Evolutionary conservation across 148 eudicot genomes (phyloP).

Genomic region (Nyssa sinensis): DNA sequence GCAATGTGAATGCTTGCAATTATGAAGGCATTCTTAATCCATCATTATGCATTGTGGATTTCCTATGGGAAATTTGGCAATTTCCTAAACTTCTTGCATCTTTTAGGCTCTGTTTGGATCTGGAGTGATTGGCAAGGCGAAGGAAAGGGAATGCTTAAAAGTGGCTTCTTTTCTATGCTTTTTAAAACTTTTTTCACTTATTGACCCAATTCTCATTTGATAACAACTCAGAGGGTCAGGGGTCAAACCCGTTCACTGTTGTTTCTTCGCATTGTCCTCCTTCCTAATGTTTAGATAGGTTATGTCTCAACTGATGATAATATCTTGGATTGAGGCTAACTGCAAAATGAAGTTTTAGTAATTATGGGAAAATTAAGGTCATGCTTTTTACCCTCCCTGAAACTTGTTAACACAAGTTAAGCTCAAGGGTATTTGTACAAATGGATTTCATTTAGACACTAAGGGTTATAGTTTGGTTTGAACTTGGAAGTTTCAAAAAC

Average conservation of each 20-base stretch:
- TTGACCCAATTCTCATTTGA: too few species aligned
- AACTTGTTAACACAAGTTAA: not conserved
- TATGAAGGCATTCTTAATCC: not conserved
- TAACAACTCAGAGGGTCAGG: not conserved
- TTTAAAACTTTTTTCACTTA: too few species aligned
- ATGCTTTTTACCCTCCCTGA: too few species aligned
- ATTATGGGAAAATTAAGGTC: not conserved
- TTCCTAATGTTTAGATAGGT: not conserved
- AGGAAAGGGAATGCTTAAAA: not conserved
- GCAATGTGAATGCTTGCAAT: not conserved
- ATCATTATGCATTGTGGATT: not conserved
- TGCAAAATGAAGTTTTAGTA: not conserved
- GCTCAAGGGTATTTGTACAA: not conserved
- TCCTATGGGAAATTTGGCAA: not conserved
- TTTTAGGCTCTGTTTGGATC: not conserved
- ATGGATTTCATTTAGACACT: not conserved
- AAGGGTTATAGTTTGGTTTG: conserved; percentile 3
- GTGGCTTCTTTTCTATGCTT: too few species aligned
- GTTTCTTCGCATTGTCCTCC: not conserved
- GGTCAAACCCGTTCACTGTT: not conserved
- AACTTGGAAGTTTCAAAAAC: conserved; percentile 6
- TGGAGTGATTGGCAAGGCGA: not conserved
- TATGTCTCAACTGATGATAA: not conserved
- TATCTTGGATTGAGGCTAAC: not conserved
- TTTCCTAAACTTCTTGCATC: not conserved